Percentiles rank a stretch among this genome's conserved stretches.
Conservation (phyloP, 1,284 basidiomycete species). For the Cystobasidium pallidum region DNA sequence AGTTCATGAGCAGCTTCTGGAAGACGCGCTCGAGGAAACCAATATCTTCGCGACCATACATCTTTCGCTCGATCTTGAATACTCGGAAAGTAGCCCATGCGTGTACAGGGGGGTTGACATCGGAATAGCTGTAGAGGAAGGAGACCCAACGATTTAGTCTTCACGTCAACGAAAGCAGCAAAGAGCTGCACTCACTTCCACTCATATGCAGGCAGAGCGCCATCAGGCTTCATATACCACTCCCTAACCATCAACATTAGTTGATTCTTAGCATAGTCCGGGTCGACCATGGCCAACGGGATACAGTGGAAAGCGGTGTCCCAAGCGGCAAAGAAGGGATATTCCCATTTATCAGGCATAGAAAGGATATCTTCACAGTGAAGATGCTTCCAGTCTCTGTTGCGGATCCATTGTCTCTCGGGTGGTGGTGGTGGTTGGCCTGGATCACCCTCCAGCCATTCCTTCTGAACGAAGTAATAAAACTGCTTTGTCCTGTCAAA, state of each 20-base stretch:
- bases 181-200: conserved; percentile 85
- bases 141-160: too few relatives aligned
- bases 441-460: conserved; percentile 94
- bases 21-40: conserved; percentile 95
- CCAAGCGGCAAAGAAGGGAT: conserved; percentile 84
- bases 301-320: conserved; percentile 89
- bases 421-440: conserved; percentile 92
- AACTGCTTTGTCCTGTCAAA: conserved; percentile 79
- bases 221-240: conserved; percentile 98
- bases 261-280: conserved; percentile 95
- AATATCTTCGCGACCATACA: conserved; percentile 86
- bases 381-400: conserved; percentile 90
- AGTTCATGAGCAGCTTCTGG: conserved; percentile 94
- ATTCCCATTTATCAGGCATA: conserved; percentile 99
- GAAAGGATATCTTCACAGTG: conserved; percentile 93
- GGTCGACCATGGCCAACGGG: conserved; percentile 91
- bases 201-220: conserved; percentile 96
- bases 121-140: conserved; percentile 51
- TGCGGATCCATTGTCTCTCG: conserved; percentile 81
- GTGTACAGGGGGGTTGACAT: conserved; percentile 58
- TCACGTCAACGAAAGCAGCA: too few relatives aligned
- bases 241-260: conserved; percentile 93
- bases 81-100: conserved; percentile 87
- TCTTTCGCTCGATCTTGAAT: conserved; percentile 96
- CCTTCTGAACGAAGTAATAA: conserved; percentile 93